phyloP scores from a whole-genome alignment of 176 grass and related monocot genomes.

The Poa pratensis region DNA sequence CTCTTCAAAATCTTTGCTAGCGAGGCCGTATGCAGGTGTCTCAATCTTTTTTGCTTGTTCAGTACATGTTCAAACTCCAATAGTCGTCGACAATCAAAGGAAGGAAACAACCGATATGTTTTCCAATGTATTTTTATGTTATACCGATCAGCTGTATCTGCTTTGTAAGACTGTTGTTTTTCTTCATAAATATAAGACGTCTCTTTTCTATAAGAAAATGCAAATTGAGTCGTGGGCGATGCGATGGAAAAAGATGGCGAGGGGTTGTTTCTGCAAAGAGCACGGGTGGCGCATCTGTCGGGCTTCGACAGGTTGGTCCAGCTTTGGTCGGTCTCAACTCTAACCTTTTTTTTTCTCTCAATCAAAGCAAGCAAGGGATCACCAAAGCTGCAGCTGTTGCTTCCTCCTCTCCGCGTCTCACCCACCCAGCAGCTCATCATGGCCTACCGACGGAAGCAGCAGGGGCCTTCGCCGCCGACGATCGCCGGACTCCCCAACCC shows the following conservation, averaged over 20 bases:
- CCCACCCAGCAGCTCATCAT: slow-evolving; percentile 26
- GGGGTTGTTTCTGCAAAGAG: neutral
- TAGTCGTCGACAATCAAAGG: too few relatives aligned
- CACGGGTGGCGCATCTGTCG: neutral
- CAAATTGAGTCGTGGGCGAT: too few relatives aligned
- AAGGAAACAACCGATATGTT: too few relatives aligned
- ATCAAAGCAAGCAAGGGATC: slow-evolving; percentile 29
- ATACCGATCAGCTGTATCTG: too few relatives aligned
- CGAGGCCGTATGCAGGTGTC: too few relatives aligned
- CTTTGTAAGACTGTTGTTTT: too few relatives aligned
- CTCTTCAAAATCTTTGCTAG: too few relatives aligned
- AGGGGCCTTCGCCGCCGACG: slow-evolving; percentile 29
- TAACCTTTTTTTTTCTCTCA: neutral
- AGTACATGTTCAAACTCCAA: too few relatives aligned
- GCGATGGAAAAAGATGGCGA: neutral
- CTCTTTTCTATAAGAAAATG: too few relatives aligned
- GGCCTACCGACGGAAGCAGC: slow-evolving; percentile 70
- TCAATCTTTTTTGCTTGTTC: too few relatives aligned
- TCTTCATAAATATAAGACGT: too few relatives aligned
- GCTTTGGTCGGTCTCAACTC: neutral
- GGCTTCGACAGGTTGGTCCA: neutral
- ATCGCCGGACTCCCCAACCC: slow-evolving; percentile 37
- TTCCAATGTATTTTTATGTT: too few relatives aligned
- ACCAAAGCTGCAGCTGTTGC: slow-evolving; percentile 18
- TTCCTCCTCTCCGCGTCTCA: slow-evolving; percentile 9